Evolutionary conservation across 129 eudicot species (phyloP), one percentile per base, ranked within the genome.

Genomic region (Lactuca sativa): DNA sequence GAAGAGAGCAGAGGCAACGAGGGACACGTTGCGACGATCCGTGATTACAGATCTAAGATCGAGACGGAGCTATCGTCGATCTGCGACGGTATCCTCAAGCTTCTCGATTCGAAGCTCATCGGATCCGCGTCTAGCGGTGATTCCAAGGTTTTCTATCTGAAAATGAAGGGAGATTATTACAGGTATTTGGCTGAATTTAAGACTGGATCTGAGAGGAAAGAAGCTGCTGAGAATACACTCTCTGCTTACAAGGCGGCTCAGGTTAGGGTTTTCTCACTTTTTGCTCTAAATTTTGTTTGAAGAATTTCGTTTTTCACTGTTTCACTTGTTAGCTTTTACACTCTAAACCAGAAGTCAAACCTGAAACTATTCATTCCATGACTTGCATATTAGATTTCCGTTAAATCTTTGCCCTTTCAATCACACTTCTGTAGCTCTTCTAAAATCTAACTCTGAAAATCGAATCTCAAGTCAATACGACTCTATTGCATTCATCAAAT

Each of bases 1-100:
- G 97, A 90, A 72, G 95, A 87, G 82, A 78, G 86, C 71, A 87
- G 95, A n/a, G 95, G 92, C 56, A 87, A 88, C 80, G 97, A 88
- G 6, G 77, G 76, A 5, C 97, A 88, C 71, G 95, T 87, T 53
- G 80, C 86, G 9, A 79, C 92, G 15, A 87, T 90, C 75, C 83
- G 86, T 49, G 81, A 75, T 44, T 90, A 90, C 84, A 82, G 97
- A 87, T 87, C 97, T 69, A 90, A 87, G 89, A 90, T 90, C 83
- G 97, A 90, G 80, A 33, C 73, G 0, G 95, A 90, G 74, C 77
- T 90, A 10, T 76, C 88, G 7, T 43, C 74, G 73, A 90, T 90
- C 77, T 90, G 96, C 56, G 95, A 90, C 13, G 96, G 96, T 6
- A 90, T 86, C 15, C 38, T 86, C 48, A 86, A 84, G 78, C 83